Conservation (phyloP, 2,329 filamentous ascomycete species). For the Hypomyces rosellus region DNA sequence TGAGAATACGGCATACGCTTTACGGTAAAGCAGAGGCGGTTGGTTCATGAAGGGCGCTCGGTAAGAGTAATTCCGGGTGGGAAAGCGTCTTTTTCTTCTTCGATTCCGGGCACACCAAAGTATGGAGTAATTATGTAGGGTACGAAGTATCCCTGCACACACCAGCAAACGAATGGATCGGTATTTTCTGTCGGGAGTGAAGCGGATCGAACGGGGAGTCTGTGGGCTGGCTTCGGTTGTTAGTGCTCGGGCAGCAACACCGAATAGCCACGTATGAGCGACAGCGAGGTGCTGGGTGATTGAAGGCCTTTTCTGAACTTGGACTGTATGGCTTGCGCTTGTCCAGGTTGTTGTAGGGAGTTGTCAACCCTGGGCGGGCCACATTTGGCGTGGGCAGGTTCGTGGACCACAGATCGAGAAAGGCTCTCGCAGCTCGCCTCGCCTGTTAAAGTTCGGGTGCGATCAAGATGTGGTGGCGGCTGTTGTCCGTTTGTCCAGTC, state of each 20-base stretch:
- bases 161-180: not conserved
- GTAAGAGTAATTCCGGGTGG: no score
- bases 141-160: no score
- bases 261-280: not conserved
- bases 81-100: no score
- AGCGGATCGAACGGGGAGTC: conserved; percentile 1
- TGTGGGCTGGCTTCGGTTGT: conserved; percentile 2
- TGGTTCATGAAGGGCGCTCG: no score
- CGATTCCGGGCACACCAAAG: no score
- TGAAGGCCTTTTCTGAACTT: no score
- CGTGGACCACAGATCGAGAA: conserved; percentile 10
- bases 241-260: conserved; percentile 9
- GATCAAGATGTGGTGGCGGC: conserved; percentile 2
- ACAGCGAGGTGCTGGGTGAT: not conserved
- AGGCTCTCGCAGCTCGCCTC: not conserved
- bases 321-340: no score
- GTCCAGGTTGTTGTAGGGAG: no score
- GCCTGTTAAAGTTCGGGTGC: conserved; percentile 1
- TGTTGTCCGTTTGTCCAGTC: conserved; percentile 4
- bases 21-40: no score
- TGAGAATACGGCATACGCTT: no score
- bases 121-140: no score
- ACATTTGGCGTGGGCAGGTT: not conserved
- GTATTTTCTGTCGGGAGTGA: not conserved
- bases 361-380: no score